Evolutionary conservation across 1,284 basidiomycete genomes (phyloP), one percentile per base, ranked within the genome.

Genomic region (Ganoderma resinaceum): DNA sequence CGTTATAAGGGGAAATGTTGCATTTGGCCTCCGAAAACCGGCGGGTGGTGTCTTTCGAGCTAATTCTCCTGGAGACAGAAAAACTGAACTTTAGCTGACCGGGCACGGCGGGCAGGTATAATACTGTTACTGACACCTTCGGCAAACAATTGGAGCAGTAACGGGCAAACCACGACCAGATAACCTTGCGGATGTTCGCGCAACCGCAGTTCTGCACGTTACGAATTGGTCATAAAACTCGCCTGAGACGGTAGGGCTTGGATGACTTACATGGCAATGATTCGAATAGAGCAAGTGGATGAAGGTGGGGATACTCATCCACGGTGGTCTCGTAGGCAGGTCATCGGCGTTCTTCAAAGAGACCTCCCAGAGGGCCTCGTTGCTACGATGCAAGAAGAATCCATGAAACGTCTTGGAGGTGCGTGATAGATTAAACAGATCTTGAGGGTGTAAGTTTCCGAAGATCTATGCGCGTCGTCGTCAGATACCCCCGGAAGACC

Each of bases 401-500:
- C 38, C 11, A 20, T 62, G 69, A 37, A 70, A 61, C 14, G 40
- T 31, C 31, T 68, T 70, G 64, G 62, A 66, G 12, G 64, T 68
- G 2, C 59, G 66, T 0, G 66, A 62, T 0, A 70, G 55, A 29
- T 63, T 62, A 29, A 63, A 35, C 1, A 70, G 40, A 69, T 88
- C 86, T 40, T 79, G 71, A 0, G 86, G 84, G 61, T 76, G 76
- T 37, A 87, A 76, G 66, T 83, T 77, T 12, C 80, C 78, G 65
- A 85, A 83, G 69, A 87, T 83, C 85, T 87, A 14, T 23, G 16
- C 3, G n/a, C 7, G 43, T 11, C 16, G 14, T 26, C 12, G n/a
- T 37, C 20, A 49, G 35, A 20, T 9, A 6, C 11, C 2, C 53
- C 33, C 5, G n/a, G 18, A 49, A 49, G 7, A 53, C 33, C 5